A percentile compares a stretch with the other conserved stretches of the same genome.
phyloP scores from a whole-genome alignment of 31 red algal species.

The Endocladia muricata region DNA sequence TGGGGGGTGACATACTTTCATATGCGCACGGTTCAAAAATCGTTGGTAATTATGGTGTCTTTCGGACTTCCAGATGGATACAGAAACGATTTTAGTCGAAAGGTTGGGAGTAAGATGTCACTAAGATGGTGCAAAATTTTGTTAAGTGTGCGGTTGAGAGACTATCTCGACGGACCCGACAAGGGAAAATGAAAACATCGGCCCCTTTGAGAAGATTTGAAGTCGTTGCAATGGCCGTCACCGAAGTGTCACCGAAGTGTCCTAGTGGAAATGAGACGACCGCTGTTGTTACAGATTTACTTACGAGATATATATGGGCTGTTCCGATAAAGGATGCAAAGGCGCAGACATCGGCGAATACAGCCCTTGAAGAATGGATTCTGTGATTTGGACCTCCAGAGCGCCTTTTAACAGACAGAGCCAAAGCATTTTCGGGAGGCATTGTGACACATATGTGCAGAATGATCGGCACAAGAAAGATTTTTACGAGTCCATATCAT shows the following conservation, averaged over 20 bases:
- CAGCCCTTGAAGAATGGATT: conserved; percentile 8
- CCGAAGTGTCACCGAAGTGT: background rate
- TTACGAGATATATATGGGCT: conserved; percentile 6
- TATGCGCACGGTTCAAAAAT: background rate
- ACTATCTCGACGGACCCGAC: background rate
- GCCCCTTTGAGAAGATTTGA: background rate
- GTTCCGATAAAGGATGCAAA: conserved; percentile 4
- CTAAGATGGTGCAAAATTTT: background rate
- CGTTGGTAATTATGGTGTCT: background rate
- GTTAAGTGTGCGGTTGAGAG: background rate
- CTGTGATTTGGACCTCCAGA: conserved; percentile 5
- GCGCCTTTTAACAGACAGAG: conserved; percentile 13
- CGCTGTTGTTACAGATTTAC: background rate
- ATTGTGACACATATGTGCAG: background rate
- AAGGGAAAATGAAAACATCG: background rate
- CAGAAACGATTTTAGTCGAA: background rate
- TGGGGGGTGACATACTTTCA: background rate
- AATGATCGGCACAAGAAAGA: background rate
- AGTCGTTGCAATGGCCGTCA: conserved; percentile 20
- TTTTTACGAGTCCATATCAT: background rate
- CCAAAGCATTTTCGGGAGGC: background rate
- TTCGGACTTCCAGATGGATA: background rate
- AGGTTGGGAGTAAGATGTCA: background rate
- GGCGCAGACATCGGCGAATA: background rate
- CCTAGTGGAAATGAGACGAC: background rate